A percentile compares a stretch with the other conserved stretches of the same genome.
These are phyloP conservation scores for Blastobotrys parvus DNA, from an alignment of 805 yeast species.

Conservation along the genomic window DNA sequence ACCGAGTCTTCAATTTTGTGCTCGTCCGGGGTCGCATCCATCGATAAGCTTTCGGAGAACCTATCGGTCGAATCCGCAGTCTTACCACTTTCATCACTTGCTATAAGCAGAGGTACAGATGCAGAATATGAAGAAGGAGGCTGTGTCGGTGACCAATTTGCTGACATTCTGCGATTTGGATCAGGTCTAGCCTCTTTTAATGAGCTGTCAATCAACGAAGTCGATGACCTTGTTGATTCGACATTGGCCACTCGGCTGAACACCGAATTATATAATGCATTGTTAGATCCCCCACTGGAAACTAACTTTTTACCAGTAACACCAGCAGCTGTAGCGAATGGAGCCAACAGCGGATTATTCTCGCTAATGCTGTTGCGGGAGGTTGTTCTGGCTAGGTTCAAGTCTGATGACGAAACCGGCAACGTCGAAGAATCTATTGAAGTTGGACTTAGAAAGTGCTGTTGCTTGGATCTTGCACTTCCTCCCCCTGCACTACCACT, in stretches of 20 bases:
- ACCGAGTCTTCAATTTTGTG: conserved; percentile 9
- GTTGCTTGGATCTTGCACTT: too few relatives aligned
- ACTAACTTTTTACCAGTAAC: not conserved
- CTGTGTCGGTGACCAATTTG: too few relatives aligned
- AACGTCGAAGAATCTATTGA: too few relatives aligned
- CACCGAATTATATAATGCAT: not conserved
- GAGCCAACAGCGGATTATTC: conserved; percentile 4
- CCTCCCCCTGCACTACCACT: too few relatives aligned
- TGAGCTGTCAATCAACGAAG: not conserved
- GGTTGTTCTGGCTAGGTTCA: not conserved
- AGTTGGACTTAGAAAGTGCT: too few relatives aligned
- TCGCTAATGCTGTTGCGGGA: not conserved
- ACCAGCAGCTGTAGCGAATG: not conserved
- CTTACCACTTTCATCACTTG: not conserved
- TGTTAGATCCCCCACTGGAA: not conserved
- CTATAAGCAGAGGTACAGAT: not conserved
- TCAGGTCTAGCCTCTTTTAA: not conserved
- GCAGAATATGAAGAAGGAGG: too few relatives aligned
- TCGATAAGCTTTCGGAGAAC: not conserved
- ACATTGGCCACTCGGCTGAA: not conserved
- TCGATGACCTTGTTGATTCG: not conserved
- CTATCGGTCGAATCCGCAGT: not conserved
- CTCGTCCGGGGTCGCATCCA: not conserved
- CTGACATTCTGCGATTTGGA: not conserved
- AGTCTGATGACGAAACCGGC: not conserved